phyloP scores from a whole-genome alignment of 2,329 filamentous ascomycete genomes.

The Fusarium subtropicale region DNA sequence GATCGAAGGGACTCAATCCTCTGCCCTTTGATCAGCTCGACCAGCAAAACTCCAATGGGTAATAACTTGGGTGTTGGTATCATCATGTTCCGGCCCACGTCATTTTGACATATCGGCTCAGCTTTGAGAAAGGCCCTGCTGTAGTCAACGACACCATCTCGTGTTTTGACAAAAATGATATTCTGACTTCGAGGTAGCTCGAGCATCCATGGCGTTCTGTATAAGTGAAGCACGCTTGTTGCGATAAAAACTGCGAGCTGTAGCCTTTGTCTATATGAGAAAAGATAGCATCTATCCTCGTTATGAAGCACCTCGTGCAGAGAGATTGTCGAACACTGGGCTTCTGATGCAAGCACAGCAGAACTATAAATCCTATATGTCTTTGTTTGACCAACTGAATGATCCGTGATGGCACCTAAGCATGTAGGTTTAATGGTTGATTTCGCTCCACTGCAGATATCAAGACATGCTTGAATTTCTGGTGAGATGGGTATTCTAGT shows the following conservation, averaged over 20 bases:
- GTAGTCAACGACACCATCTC: not conserved
- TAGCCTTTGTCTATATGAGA: not conserved
- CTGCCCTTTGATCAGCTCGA: not conserved
- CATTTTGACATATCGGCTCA: fast-evolving
- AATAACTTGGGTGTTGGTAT: not conserved
- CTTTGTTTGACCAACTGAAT: not conserved
- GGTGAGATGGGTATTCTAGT: fast-evolving
- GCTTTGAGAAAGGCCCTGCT: not conserved
- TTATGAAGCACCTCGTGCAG: not conserved
- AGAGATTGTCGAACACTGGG: not conserved
- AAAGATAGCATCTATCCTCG: not conserved
- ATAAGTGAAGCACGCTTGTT: not conserved
- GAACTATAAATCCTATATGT: not conserved
- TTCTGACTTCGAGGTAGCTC: not conserved
- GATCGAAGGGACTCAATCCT: not conserved
- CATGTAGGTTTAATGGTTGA: not conserved
- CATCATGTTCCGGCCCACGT: fast-evolving
- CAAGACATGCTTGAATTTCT: not conserved
- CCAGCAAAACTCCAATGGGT: not conserved
- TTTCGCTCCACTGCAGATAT: not conserved
- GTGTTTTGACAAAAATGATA: not conserved
- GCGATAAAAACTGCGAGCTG: not conserved
- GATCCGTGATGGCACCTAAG: not conserved
- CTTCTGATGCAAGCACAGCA: not conserved
- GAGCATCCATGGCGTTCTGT: not conserved